phyloP scores from a whole-genome alignment of 148 eudicot genomes.

The Dysphania ambrosioides region DNA sequence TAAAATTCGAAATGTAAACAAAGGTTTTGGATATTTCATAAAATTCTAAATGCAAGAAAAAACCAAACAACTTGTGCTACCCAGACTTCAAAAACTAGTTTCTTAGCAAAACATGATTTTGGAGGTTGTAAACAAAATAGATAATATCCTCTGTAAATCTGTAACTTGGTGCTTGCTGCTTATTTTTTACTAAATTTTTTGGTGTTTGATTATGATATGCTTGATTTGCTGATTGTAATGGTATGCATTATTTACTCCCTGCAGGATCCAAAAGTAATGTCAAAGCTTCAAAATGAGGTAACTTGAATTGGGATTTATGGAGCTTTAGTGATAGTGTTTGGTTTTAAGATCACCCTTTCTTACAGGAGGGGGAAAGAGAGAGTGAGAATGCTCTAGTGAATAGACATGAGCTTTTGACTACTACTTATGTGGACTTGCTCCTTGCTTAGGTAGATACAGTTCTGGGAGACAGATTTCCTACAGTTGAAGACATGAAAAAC shows the following conservation, averaged over 20 bases:
- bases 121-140: background rate
- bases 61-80: no score
- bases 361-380: no score
- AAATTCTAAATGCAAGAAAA: no score
- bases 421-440: background rate
- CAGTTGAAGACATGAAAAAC: conserved; percentile 90
- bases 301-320: background rate
- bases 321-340: background rate
- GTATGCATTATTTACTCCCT: conserved; percentile 5
- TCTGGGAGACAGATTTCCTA: conserved; percentile 88
- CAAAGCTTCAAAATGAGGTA: conserved; percentile 93
- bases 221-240: background rate
- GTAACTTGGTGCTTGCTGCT: background rate
- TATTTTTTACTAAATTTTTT: background rate
- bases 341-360: background rate
- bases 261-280: conserved; percentile 79
- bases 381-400: background rate
- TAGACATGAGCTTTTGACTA: background rate
- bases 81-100: no score
- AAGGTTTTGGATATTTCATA: no score
- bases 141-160: background rate
- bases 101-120: background rate
- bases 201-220: conserved; percentile 6
- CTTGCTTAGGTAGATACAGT: conserved; percentile 75
- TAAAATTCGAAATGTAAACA: no score